Conservation (phyloP, 345 rosid genomes). For the Acer negundo region DNA sequence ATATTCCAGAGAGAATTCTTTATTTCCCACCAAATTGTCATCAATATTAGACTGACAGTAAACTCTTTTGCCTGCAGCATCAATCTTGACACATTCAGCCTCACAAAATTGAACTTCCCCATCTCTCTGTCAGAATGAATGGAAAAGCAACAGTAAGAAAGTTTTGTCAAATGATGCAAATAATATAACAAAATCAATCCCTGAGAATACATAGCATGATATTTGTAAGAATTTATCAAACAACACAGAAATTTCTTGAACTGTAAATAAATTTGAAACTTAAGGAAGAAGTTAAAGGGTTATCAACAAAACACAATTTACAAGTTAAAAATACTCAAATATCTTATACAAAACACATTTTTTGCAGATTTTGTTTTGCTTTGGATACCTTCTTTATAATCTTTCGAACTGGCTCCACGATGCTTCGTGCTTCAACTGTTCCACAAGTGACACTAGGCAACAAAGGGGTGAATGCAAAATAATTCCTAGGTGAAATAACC, state of each 20-base stretch:
- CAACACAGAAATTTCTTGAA: neutral
- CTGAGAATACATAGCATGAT: neutral
- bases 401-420: slow-evolving; percentile 86
- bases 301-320: neutral
- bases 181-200: neutral
- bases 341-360: no score
- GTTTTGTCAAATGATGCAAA: slow-evolving; percentile 16
- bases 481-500: slow-evolving; percentile 91
- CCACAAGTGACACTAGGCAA: slow-evolving; percentile 98
- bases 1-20: slow-evolving; percentile 70
- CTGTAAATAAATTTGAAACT: no score
- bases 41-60: slow-evolving; percentile 57
- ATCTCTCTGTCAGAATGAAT: slow-evolving; percentile 50
- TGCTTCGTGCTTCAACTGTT: slow-evolving; percentile 95
- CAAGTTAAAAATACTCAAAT: neutral
- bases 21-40: slow-evolving; percentile 50
- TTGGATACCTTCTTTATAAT: slow-evolving; percentile 76
- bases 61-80: slow-evolving; percentile 63
- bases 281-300: neutral
- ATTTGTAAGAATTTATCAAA: neutral
- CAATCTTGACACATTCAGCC: slow-evolving; percentile 88
- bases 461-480: slow-evolving; percentile 93
- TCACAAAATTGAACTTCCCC: slow-evolving; percentile 80
- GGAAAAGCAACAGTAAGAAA: neutral
- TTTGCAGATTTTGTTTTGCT: slow-evolving; percentile 5